phyloP scores from a whole-genome alignment of 495 filamentous ascomycete species.

The Podospora conica region DNA sequence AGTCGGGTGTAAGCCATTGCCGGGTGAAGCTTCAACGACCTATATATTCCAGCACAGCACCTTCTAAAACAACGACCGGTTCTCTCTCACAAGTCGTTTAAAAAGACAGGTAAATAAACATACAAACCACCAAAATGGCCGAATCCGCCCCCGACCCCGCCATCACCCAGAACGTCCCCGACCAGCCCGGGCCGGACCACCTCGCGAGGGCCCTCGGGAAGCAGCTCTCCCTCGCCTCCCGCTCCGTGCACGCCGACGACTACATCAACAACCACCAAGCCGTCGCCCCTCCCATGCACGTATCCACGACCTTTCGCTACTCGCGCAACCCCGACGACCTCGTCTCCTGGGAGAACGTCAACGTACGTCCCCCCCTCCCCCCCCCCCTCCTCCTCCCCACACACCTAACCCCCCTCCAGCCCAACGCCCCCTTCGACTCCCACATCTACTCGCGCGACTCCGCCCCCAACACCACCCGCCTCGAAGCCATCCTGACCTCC shows the following conservation, averaged over 20 bases:
- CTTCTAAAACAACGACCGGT: not conserved
- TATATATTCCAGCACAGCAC: not conserved
- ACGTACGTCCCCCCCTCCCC: constrained; percentile 29
- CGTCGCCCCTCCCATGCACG: constrained; percentile 79
- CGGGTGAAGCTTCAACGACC: not conserved
- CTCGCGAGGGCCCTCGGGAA: constrained; percentile 24
- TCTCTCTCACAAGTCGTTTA: not conserved
- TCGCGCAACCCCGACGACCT: constrained; percentile 58
- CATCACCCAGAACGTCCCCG: not conserved
- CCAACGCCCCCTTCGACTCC: constrained; percentile 33
- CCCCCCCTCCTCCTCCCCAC: not conserved
- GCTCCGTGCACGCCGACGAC: constrained; percentile 84
- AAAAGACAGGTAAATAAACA: not conserved
- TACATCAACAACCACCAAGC: constrained; percentile 61
- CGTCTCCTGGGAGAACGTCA: constrained; percentile 37
- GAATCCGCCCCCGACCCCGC: not conserved
- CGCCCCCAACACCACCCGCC: constrained; percentile 70
- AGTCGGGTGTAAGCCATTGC: not conserved
- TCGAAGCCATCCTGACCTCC: constrained; percentile 71
- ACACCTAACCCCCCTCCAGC: constrained; percentile 21
- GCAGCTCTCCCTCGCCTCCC: constrained; percentile 54
- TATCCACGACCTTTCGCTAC: constrained; percentile 87
- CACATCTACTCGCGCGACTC: constrained; percentile 77
- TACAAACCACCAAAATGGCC: constrained; percentile 1
- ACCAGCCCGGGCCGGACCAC: constrained; percentile 18